Conservation (phyloP, 2,329 filamentous ascomycete species). For the Scleromitrula shiraiana region DNA sequence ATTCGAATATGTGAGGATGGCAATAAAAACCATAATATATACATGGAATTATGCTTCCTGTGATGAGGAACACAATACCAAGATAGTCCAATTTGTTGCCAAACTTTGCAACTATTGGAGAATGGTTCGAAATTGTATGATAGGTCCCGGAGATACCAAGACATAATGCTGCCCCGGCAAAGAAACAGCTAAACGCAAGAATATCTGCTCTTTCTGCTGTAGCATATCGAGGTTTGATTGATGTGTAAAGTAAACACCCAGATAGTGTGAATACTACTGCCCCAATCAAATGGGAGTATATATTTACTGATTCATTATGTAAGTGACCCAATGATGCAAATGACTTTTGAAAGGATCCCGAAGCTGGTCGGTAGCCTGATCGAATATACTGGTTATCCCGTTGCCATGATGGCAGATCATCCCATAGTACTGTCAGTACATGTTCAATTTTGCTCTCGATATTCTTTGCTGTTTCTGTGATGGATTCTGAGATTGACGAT, state of each 20-base stretch:
- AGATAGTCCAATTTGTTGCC: slow-evolving; percentile 94
- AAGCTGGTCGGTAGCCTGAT: slow-evolving; percentile 56
- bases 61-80: slow-evolving; percentile 85
- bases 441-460: slow-evolving; percentile 31
- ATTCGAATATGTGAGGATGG: slow-evolving; percentile 51
- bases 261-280: slow-evolving; percentile 48
- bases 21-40: slow-evolving; percentile 83
- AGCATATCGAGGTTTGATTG: slow-evolving; percentile 57
- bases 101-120: slow-evolving; percentile 64
- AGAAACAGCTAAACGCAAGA: slow-evolving; percentile 71
- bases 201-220: slow-evolving; percentile 55
- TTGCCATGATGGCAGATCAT: slow-evolving; percentile 44
- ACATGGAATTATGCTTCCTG: slow-evolving; percentile 83
- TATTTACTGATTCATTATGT: slow-evolving; percentile 60
- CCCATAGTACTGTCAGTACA: slow-evolving; percentile 39
- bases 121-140: slow-evolving; percentile 82
- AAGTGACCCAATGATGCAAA: slow-evolving; percentile 51
- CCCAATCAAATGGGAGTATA: slow-evolving; percentile 63
- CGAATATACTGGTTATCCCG: slow-evolving; percentile 63
- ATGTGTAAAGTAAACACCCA: slow-evolving; percentile 45
- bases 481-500: slow-evolving; percentile 18
- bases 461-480: slow-evolving; percentile 18
- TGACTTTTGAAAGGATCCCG: slow-evolving; percentile 51
- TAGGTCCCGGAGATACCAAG: slow-evolving; percentile 78
- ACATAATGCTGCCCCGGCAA: slow-evolving; percentile 63